A percentile compares a stretch with the other conserved stretches of the same genome.
Conservation (phyloP, 176 grass and related monocot genomes). For the Elaeis guineensis region DNA sequence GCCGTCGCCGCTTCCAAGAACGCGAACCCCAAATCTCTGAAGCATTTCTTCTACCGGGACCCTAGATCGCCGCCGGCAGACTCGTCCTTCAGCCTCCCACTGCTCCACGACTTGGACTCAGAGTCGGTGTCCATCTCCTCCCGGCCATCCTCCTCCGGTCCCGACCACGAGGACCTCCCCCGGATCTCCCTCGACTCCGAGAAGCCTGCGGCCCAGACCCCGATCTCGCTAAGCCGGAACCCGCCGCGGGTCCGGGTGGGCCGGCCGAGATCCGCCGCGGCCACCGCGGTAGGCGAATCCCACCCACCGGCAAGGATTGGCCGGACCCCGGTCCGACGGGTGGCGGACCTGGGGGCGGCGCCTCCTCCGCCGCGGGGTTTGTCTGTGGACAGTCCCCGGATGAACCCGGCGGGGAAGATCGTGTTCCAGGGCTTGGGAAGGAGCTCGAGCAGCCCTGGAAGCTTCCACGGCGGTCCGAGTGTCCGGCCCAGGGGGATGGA, state of each 20-base stretch:
- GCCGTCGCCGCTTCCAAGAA: neutral
- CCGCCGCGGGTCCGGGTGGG: conserved; percentile 38
- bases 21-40: conserved; percentile 25
- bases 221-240: conserved; percentile 15
- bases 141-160: conserved; percentile 60
- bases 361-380: neutral
- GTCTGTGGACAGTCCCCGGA: conserved; percentile 40
- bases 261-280: neutral
- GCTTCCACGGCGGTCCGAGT: conserved; percentile 47
- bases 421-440: conserved; percentile 86
- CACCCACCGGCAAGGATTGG: too few species aligned
- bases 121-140: conserved; percentile 64
- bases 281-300: too few species aligned
- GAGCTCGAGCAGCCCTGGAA: conserved; percentile 82
- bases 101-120: conserved; percentile 75
- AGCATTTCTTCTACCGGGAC: conserved; percentile 66
- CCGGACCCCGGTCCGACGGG: conserved; percentile 1
- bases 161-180: conserved; percentile 68
- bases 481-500: conserved; percentile 57
- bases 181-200: conserved; percentile 76
- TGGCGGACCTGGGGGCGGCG: conserved; percentile 11
- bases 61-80: conserved; percentile 13
- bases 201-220: conserved; percentile 11
- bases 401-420: conserved; percentile 87
- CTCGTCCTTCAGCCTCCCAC: conserved; percentile 38